Evolutionary conservation across 768 basidiomycete species (phyloP).

Genomic region (Tubosaeta sp.): DNA sequence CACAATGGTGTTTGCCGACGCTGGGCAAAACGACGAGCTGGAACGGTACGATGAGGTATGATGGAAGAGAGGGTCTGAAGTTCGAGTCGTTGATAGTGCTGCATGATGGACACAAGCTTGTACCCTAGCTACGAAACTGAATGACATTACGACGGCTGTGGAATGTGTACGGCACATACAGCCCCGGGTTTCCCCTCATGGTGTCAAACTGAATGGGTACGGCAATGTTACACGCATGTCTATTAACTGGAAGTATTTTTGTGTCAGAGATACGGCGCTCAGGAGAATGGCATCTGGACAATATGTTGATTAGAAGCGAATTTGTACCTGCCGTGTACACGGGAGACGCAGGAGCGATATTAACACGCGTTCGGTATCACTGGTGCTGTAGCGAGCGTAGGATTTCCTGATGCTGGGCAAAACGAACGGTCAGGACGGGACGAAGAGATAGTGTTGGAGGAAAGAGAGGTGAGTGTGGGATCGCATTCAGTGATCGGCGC

Average conservation of each 20-base stretch:
- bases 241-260: too few species aligned
- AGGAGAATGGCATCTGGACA: too few species aligned
- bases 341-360: neutral
- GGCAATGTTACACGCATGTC: too few species aligned
- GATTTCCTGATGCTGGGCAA: neutral
- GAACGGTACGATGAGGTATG: neutral
- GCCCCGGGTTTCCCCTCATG: neutral
- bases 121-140: neutral
- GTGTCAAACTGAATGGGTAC: neutral
- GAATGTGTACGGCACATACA: neutral
- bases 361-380: neutral
- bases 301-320: too few species aligned
- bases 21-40: neutral
- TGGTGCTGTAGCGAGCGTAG: neutral
- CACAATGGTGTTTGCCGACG: neutral
- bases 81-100: neutral
- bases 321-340: neutral
- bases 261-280: too few species aligned
- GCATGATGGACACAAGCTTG: neutral
- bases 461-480: neutral
- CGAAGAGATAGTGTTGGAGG: neutral
- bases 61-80: neutral
- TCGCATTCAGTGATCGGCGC: too few species aligned
- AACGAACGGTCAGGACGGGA: neutral
- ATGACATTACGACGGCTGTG: neutral